Evolutionary conservation across 2,329 filamentous ascomycete species (phyloP), one percentile per base, ranked within the genome.

Genomic region (Macroventuria anomochaeta): DNA sequence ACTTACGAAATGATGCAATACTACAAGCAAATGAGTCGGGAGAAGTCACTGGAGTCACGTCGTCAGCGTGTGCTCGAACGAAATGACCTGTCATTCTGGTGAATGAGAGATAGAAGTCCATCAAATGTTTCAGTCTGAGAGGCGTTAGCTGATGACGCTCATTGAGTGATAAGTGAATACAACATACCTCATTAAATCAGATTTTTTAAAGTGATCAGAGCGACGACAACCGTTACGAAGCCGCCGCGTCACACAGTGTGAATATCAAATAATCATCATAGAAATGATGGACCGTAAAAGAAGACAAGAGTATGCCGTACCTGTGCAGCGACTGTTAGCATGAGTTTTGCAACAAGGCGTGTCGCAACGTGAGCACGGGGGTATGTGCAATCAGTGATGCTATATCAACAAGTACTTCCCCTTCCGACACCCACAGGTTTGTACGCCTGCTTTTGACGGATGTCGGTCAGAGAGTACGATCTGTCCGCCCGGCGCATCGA

Each of bases 401-500:
- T 76, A 80, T 86, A 81, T 87, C 84, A 87, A 86, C 84, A 86
- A 86, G 82, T 81, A 81, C 76, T 73, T 79, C 80, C 77, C 68
- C 73, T 70, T 68, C 69, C 74, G 67, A 75, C 80, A 81, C 73
- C 82, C 80, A 80, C 83, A 82, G 79, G 82, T 84, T 86, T 86
- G 84, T 86, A 87, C 82, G 82, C 77, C 79, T 78, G 76, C 76
- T 82, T 78, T 80, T 68, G 63, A 75, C 74, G 81, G 78, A 77
- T 80, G 80, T 70, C 71, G 71, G 74, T 70, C 70, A 64, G 77
- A 72, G 77, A 77, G 80, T 77, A 81, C 78, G 69, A 77, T 87
- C 80, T 86, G 84, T 85, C 84, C 84, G 84, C 84, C 84, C 83
- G 84, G 83, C 84, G 84, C 84, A 86, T 86, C 83, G 83, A 83